Evolutionary conservation across 2,329 filamentous ascomycete species (phyloP), one percentile per base, ranked within the genome.

Genomic region (Botrytis paeoniae): DNA sequence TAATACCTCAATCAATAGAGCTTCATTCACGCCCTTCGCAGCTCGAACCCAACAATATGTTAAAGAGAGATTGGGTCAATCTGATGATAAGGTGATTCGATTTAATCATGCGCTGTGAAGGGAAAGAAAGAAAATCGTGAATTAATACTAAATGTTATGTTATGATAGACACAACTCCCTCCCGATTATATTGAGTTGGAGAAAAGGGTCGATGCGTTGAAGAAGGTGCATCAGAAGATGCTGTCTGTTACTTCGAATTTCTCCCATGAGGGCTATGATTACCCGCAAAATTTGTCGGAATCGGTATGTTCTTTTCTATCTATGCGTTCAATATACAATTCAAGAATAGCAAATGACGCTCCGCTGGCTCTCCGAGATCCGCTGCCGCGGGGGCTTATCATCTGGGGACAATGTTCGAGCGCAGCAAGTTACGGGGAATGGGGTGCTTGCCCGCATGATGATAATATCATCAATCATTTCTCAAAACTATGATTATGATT

Each of bases 161-260:
- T n/a, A 57, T 51, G 73, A n/a, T 74, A 97, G 94, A 99, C 96
- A 76, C 92, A 98, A 85, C 93, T 99, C 61, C 96, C 96, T 63
- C 92, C 95, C 78, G 96, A 98, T 84, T 99, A 99, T 84, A 93
- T 98, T 82, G 95, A 98, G 84, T 92, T 99, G 75, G 96, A 99
- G 89, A 98, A 98, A 89, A 92, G 95, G 78, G 94, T 98, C 80
- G 96, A 99, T 89, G 96, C 96, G 74, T 87, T 99, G 82, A 98
- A 97, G 87, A 91, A 93, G 81, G 96, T 97, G 74, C 96, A 99
- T 84, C 94, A 97, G 85, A 97, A 97, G 87, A 93, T 99, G 87
- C 90, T 99, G 76, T 90, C 94, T 78, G 96, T 98, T 82, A 99
- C 96, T 6, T 95, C 93, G 77, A 94, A 98, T 87, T 99, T 97